Evolutionary conservation across 306 rosid genomes (phyloP).

Genomic region (Begonia fuchsioides): DNA sequence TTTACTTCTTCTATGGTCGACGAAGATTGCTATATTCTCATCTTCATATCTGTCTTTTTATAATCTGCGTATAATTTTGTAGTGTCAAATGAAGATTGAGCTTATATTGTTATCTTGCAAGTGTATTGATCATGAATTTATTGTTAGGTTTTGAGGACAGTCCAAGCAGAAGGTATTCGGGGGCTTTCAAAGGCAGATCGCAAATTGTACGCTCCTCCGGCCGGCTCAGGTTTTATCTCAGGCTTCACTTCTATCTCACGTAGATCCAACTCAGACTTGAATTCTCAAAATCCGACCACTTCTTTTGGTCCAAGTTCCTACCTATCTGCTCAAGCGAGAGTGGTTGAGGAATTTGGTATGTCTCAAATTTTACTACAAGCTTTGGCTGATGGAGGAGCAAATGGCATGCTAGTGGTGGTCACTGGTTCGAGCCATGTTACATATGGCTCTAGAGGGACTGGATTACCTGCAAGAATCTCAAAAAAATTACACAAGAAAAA

Average conservation of each 20-base stretch:
- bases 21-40: too few relatives aligned
- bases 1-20: too few relatives aligned
- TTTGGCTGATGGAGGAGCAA: slow-evolving; percentile 47
- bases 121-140: slow-evolving; percentile 4
- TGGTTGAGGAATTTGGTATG: slow-evolving; percentile 78
- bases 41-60: neutral
- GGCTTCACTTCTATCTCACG: slow-evolving; percentile 59
- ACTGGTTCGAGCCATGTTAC: slow-evolving; percentile 86
- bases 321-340: slow-evolving; percentile 83
- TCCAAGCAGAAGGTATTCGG: slow-evolving; percentile 81
- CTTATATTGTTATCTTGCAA: neutral
- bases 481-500: slow-evolving; percentile 70
- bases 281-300: slow-evolving; percentile 31
- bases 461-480: slow-evolving; percentile 88
- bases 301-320: slow-evolving; percentile 90
- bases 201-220: slow-evolving; percentile 71
- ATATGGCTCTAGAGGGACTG: slow-evolving; percentile 83
- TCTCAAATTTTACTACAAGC: slow-evolving; percentile 55
- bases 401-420: slow-evolving; percentile 69
- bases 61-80: slow-evolving; percentile 2
- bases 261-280: slow-evolving; percentile 32
- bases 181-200: slow-evolving; percentile 78
- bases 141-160: slow-evolving; percentile 68
- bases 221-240: slow-evolving; percentile 87
- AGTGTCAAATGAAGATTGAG: neutral